Conservation (phyloP, 1,139 yeast genomes). For the Nadsonia starkeyi-henricii region DNA sequence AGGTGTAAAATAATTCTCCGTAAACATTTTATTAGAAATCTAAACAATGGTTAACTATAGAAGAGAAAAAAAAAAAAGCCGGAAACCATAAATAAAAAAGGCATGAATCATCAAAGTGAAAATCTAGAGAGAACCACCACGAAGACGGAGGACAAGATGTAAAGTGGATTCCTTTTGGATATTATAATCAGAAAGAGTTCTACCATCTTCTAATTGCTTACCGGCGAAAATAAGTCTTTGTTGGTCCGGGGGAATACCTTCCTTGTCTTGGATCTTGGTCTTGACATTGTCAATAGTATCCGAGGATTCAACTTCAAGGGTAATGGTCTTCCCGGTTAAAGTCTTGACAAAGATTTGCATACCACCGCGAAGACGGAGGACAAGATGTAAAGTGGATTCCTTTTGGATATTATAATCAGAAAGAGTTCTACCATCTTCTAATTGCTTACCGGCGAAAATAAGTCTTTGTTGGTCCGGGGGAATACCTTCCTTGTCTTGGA, state of each 20-base stretch:
- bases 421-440: slow-evolving; percentile 72
- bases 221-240: slow-evolving; percentile 80
- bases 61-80: too few relatives aligned
- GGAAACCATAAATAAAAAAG: too few relatives aligned
- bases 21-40: too few relatives aligned
- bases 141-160: slow-evolving; percentile 68
- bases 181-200: slow-evolving; percentile 77
- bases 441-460: slow-evolving; percentile 77
- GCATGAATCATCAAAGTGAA: too few relatives aligned
- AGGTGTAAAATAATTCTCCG: too few relatives aligned
- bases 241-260: slow-evolving; percentile 83
- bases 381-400: slow-evolving; percentile 78
- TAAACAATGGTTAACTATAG: too few relatives aligned
- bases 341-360: slow-evolving; percentile 74
- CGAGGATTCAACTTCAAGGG: slow-evolving; percentile 75
- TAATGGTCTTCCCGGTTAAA: slow-evolving; percentile 76
- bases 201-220: slow-evolving; percentile 77
- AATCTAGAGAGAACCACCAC: slow-evolving; percentile 41
- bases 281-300: slow-evolving; percentile 81
- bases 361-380: slow-evolving; percentile 82
- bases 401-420: slow-evolving; percentile 78
- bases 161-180: slow-evolving; percentile 78
- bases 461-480: slow-evolving; percentile 82
- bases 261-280: slow-evolving; percentile 78
- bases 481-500: slow-evolving; percentile 77